Conservation (phyloP, 768 basidiomycete species). For the Termitomyces eurrhizus region DNA sequence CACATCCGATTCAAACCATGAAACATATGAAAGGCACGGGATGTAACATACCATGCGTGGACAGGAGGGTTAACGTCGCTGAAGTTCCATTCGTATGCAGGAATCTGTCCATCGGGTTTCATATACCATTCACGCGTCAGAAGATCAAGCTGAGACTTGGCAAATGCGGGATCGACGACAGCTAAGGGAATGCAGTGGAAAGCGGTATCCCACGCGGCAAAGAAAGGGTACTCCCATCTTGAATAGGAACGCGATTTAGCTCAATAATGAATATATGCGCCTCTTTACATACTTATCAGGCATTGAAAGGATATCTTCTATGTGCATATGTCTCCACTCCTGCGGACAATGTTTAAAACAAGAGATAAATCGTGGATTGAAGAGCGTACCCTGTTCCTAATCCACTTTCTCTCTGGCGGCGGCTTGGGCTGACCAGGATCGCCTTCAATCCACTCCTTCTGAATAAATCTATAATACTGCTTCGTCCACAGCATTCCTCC, state of each 20-base stretch:
- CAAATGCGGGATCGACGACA: constrained; percentile 90
- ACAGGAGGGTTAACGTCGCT: constrained; percentile 98
- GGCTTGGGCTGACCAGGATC: constrained; percentile 95
- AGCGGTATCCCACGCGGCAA: constrained; percentile 98
- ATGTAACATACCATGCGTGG: constrained; percentile 76
- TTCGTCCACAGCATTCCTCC: constrained; percentile 99
- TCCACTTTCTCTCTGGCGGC: constrained; percentile 79
- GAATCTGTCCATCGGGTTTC: constrained; percentile 98
- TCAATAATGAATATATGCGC: not conserved
- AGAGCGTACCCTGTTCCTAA: constrained; percentile 72
- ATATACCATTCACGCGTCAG: constrained; percentile 99
- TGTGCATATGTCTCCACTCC: constrained; percentile 96
- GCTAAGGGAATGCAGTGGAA: constrained; percentile 99
- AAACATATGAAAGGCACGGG: not conserved
- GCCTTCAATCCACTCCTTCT: constrained; percentile 94
- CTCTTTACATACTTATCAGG: constrained; percentile 84
- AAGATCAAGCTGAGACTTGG: constrained; percentile 96
- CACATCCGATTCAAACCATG: not conserved
- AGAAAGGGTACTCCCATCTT: constrained; percentile 99
- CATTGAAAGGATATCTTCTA: constrained; percentile 97
- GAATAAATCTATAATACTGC: constrained; percentile 94
- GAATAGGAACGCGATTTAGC: constrained; percentile 6
- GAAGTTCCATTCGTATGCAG: constrained; percentile 99
- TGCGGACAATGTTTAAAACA: constrained; percentile 20
- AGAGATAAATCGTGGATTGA: not conserved